These are phyloP conservation scores for Agmasoma carcini DNA, from an alignment of 371 early-diverging fungal genomes.

Conservation along the genomic window DNA sequence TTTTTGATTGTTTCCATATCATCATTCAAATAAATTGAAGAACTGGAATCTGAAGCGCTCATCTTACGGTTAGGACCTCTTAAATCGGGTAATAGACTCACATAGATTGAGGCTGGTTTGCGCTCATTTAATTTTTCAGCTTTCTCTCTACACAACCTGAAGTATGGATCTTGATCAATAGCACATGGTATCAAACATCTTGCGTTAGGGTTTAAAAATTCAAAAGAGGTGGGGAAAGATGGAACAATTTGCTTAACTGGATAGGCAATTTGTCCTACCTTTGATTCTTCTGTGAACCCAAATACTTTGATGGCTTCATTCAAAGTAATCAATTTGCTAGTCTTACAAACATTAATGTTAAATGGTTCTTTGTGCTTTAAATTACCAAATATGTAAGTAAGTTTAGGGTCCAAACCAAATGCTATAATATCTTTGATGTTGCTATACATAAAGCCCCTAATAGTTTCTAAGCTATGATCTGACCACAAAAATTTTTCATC, in stretches of 20 bases:
- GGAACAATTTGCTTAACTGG: constrained; percentile 52
- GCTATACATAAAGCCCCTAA: constrained; percentile 61
- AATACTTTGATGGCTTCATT: constrained; percentile 51
- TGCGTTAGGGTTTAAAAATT: constrained; percentile 57
- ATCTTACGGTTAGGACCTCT: constrained; percentile 85
- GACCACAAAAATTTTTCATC: constrained; percentile 96
- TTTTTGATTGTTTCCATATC: constrained; percentile 80
- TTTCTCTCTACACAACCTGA: constrained; percentile 91
- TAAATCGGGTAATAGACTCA: constrained; percentile 76
- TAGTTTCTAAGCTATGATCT: constrained; percentile 69
- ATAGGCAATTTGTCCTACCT: constrained; percentile 48
- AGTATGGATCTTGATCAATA: constrained; percentile 99
- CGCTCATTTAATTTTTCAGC: constrained; percentile 75
- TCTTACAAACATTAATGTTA: constrained; percentile 41
- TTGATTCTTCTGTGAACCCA: constrained; percentile 43
- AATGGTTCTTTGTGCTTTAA: constrained; percentile 69
- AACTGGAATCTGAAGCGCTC: constrained; percentile 74
- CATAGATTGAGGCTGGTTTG: constrained; percentile 82
- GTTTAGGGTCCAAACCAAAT: constrained; percentile 84
- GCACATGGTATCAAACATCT: constrained; percentile 93
- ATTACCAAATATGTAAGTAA: constrained; percentile 94
- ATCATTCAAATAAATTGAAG: constrained; percentile 86
- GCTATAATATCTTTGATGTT: constrained; percentile 94
- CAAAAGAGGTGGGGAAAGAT: constrained; percentile 46
- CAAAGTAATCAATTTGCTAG: constrained; percentile 43